Evolutionary conservation across 345 rosid genomes (phyloP).

Genomic region (Sisymbrium altissimum): DNA sequence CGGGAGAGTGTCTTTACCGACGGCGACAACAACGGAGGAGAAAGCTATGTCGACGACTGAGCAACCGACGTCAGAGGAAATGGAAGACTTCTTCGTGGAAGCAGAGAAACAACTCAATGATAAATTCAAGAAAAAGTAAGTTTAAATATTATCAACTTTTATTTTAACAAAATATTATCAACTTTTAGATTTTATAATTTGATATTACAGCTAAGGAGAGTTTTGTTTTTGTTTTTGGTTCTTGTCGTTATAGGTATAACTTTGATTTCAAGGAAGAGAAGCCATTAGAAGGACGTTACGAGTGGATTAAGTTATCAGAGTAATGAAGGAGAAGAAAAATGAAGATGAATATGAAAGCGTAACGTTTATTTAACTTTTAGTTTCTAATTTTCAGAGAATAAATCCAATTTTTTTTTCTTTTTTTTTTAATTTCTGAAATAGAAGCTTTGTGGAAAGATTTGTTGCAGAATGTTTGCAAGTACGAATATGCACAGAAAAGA

Average conservation of each 20-base stretch:
- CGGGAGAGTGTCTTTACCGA: constrained; percentile 20
- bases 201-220: neutral
- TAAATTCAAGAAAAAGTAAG: constrained; percentile 55
- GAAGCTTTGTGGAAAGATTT: constrained; percentile 16
- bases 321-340: constrained; percentile 20
- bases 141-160: neutral
- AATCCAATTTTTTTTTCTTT: neutral
- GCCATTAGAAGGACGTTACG: constrained; percentile 72
- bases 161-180: too few species aligned
- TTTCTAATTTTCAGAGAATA: constrained; percentile 10
- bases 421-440: neutral
- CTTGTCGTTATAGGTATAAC: constrained; percentile 46
- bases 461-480: constrained; percentile 27
- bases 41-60: constrained; percentile 29
- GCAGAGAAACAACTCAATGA: constrained; percentile 47
- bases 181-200: neutral
- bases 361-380: constrained; percentile 11
- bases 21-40: neutral
- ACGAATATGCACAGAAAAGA: constrained; percentile 24
- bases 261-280: constrained; percentile 58
- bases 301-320: constrained; percentile 52
- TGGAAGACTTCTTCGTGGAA: constrained; percentile 63
- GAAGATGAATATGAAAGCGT: neutral
- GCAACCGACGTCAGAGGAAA: constrained; percentile 47
- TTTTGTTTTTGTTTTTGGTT: neutral